phyloP scores from a whole-genome alignment of 2,329 filamentous ascomycete species.

The Endocalyx cinctus region DNA sequence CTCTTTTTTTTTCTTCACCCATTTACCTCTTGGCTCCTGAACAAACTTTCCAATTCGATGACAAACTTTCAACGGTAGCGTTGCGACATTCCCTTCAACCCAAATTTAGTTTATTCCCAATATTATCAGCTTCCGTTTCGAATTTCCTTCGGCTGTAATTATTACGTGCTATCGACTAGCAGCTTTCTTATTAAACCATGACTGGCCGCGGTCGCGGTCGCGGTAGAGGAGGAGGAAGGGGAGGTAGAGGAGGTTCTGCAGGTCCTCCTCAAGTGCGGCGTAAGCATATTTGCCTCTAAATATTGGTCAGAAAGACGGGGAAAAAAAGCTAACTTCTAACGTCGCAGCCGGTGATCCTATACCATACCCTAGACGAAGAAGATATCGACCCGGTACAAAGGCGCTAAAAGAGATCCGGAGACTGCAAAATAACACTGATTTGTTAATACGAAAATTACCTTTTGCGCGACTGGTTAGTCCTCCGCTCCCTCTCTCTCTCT shows the following conservation, averaged over 20 bases:
- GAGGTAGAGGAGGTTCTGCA: slow-evolving; percentile 10
- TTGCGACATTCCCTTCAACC: too few relatives aligned
- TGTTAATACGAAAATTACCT: slow-evolving; percentile 75
- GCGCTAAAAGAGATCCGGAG: slow-evolving; percentile 87
- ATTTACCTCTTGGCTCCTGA: too few relatives aligned
- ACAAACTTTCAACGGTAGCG: too few relatives aligned
- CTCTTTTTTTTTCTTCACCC: too few relatives aligned
- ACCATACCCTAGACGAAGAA: slow-evolving; percentile 55
- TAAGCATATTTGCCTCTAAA: slow-evolving; percentile 30
- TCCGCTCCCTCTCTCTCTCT: background rate
- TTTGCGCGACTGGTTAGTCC: slow-evolving; percentile 67
- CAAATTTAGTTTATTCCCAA: too few relatives aligned
- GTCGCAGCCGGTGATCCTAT: slow-evolving; percentile 66
- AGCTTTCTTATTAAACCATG: too few relatives aligned
- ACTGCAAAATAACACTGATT: slow-evolving; percentile 85
- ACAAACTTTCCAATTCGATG: too few relatives aligned
- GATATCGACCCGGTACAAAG: slow-evolving; percentile 75
- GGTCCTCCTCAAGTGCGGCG: slow-evolving; percentile 20
- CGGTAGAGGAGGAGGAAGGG: slow-evolving; percentile 12
- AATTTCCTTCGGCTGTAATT: too few relatives aligned
- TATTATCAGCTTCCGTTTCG: too few relatives aligned
- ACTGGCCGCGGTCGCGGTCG: too few relatives aligned
- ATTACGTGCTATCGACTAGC: too few relatives aligned
- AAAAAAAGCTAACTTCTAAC: slow-evolving; percentile 16
- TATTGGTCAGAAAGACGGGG: background rate